Percentiles rank a stretch among this genome's conserved stretches.
Conservation (phyloP, 768 basidiomycete genomes). For the Tricholoma matsutake region DNA sequence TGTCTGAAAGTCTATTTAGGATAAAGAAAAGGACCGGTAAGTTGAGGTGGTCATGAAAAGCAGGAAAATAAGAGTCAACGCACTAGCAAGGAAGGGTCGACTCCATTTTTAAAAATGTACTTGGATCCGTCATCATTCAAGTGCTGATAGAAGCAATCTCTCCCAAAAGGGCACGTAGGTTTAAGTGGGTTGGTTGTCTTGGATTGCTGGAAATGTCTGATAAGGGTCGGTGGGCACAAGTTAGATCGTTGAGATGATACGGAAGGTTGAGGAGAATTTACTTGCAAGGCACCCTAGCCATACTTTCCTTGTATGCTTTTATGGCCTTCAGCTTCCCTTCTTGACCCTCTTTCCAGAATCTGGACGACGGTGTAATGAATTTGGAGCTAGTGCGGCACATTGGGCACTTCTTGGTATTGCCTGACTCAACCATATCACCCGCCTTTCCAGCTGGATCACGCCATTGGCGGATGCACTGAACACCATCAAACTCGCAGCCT, state of each 20-base stretch:
- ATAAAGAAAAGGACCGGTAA: neutral
- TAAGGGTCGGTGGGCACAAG: neutral
- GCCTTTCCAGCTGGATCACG: slow-evolving; percentile 56
- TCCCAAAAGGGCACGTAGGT: slow-evolving; percentile 74
- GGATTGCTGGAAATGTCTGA: slow-evolving; percentile 46
- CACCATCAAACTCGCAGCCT: slow-evolving; percentile 3
- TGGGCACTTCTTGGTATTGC: slow-evolving; percentile 73
- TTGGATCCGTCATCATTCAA: slow-evolving; percentile 62
- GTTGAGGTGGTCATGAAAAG: too few relatives aligned
- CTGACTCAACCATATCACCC: slow-evolving; percentile 48
- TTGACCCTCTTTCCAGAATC: slow-evolving; percentile 55
- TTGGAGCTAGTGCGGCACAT: slow-evolving; percentile 67
- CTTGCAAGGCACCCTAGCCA: slow-evolving; percentile 69
- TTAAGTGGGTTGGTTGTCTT: slow-evolving; percentile 31
- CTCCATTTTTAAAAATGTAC: slow-evolving; percentile 53
- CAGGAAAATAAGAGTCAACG: slow-evolving; percentile 7
- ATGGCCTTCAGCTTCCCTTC: slow-evolving; percentile 49
- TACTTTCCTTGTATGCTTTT: slow-evolving; percentile 66
- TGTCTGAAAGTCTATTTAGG: neutral
- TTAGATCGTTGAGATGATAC: neutral
- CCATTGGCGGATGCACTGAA: slow-evolving; percentile 78
- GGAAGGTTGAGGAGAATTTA: slow-evolving; percentile 27
- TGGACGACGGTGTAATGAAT: slow-evolving; percentile 73
- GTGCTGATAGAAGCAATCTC: slow-evolving; percentile 81
- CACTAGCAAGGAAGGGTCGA: slow-evolving; percentile 52